Evolutionary conservation across 2,329 filamentous ascomycete genomes (phyloP).

Genomic region (Pestalotiopsis sp.): DNA sequence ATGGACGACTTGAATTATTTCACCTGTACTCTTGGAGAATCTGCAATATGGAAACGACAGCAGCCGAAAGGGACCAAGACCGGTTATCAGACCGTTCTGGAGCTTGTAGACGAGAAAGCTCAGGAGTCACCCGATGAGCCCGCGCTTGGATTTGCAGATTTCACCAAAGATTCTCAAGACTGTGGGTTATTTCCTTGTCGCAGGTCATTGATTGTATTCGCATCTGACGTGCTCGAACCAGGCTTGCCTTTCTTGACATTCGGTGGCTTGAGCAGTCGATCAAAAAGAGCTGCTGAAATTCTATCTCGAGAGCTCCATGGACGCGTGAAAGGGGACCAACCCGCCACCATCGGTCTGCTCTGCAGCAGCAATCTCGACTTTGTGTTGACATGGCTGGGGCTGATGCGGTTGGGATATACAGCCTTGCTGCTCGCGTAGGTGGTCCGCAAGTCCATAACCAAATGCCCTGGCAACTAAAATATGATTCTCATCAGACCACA

Average conservation of each 20-base stretch:
- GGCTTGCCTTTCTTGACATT: constrained; percentile 28
- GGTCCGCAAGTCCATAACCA: not conserved
- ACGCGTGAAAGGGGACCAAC: not conserved
- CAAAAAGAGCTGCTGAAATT: constrained; percentile 35
- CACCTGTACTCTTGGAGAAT: constrained; percentile 63
- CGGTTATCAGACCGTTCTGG: constrained; percentile 47
- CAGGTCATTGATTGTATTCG: not conserved
- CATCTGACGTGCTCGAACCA: not conserved
- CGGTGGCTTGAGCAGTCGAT: constrained; percentile 31
- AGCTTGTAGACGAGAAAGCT: constrained; percentile 54
- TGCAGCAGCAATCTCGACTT: constrained; percentile 61
- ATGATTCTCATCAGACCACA: constrained; percentile 43
- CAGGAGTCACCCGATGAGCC: constrained; percentile 36
- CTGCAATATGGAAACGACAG: constrained; percentile 37
- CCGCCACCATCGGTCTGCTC: constrained; percentile 49
- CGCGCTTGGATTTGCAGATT: constrained; percentile 53
- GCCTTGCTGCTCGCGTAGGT: constrained; percentile 60
- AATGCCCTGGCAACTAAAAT: not conserved
- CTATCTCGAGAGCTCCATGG: constrained; percentile 17
- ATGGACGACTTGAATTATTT: constrained; percentile 53
- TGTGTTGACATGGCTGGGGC: constrained; percentile 61
- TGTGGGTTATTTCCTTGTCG: not conserved
- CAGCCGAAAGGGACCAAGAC: constrained; percentile 24
- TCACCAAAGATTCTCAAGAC: not conserved
- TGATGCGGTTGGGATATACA: constrained; percentile 57